phyloP scores from a whole-genome alignment of 2,329 filamentous ascomycete species.

The Sordariomycetes sp. region DNA sequence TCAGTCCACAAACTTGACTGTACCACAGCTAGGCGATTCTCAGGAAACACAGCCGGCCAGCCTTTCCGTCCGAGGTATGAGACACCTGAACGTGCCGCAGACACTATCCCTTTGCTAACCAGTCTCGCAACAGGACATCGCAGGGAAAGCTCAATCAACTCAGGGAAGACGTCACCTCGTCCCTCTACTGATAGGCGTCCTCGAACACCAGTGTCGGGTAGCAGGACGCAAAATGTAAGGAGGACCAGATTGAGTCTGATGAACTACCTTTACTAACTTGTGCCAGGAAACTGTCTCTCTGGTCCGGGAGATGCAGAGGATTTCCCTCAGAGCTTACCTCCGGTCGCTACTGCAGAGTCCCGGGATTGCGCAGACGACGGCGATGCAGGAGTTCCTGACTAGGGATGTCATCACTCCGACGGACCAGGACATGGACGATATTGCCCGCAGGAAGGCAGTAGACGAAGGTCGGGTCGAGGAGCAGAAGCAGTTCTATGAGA shows the following conservation, averaged over 20 bases:
- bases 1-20: constrained; percentile 31
- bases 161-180: constrained; percentile 7
- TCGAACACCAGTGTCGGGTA: not conserved
- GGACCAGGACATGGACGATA: constrained; percentile 75
- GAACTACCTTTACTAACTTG: not conserved
- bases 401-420: constrained; percentile 57
- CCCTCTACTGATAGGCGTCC: constrained; percentile 7
- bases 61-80: constrained; percentile 26
- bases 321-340: constrained; percentile 85
- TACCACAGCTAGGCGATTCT: not conserved
- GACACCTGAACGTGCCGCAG: not conserved
- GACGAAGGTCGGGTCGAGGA: constrained; percentile 85
- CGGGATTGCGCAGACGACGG: constrained; percentile 68
- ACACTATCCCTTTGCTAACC: not conserved
- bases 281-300: constrained; percentile 22
- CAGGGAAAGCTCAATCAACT: constrained; percentile 11
- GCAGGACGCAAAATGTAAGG: not conserved
- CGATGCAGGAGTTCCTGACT: constrained; percentile 75
- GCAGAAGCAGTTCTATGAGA: constrained; percentile 89
- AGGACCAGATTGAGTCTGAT: not conserved
- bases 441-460: constrained; percentile 63
- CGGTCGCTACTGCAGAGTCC: constrained; percentile 74
- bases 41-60: not conserved
- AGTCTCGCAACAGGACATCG: constrained; percentile 9
- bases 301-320: constrained; percentile 78